Conservation (phyloP, 2,329 filamentous ascomycete species). For the Tolypocladium tropicale region DNA sequence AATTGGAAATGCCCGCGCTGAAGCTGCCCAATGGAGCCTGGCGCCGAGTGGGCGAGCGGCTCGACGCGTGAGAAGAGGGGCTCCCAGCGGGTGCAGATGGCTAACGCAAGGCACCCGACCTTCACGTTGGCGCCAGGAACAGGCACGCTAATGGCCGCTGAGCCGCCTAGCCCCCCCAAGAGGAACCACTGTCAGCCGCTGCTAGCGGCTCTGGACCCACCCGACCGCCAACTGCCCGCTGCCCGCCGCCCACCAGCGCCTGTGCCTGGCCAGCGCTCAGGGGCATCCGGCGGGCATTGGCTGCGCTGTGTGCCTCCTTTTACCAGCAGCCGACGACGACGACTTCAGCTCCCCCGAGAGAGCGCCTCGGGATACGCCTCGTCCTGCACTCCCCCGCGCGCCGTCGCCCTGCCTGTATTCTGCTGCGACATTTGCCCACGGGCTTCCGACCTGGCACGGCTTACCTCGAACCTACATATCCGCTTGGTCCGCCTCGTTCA, state of each 20-base stretch:
- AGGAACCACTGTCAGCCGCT: background rate
- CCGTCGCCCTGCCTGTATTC: background rate
- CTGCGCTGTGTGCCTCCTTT: background rate
- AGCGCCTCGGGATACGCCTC: background rate
- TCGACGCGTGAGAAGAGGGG: background rate
- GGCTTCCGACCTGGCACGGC: background rate
- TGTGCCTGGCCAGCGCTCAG: too few relatives aligned
- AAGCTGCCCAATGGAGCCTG: background rate
- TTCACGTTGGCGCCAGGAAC: constrained; percentile 1
- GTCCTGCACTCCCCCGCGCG: background rate
- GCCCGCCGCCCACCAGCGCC: too few relatives aligned
- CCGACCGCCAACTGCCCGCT: too few relatives aligned
- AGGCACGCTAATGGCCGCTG: background rate
- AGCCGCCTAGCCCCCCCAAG: background rate
- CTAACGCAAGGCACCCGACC: too few relatives aligned
- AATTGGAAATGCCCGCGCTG: too few relatives aligned
- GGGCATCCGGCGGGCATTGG: too few relatives aligned
- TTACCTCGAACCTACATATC: background rate
- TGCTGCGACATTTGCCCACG: background rate
- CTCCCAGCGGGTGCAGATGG: background rate
- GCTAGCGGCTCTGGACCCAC: background rate
- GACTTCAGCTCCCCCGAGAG: background rate
- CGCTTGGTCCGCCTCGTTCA: background rate
- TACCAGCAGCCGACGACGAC: too few relatives aligned
- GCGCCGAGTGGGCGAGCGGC: background rate